Evolutionary conservation across 163 green algal genomes (phyloP).

Genomic region (Scenedesmus sp.): DNA sequence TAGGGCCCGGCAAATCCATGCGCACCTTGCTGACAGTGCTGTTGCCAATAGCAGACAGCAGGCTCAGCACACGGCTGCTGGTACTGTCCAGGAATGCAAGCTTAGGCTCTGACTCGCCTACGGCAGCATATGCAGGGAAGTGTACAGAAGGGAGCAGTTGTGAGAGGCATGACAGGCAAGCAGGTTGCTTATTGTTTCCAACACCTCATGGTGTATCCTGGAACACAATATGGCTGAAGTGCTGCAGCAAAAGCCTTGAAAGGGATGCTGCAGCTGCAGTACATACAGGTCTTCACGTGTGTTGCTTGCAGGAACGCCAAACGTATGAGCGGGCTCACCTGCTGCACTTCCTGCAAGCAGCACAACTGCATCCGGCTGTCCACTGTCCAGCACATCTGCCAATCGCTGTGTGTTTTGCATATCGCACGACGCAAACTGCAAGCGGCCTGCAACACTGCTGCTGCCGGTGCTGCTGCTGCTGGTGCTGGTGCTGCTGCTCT

Average conservation of each 20-base stretch:
- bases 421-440: neutral
- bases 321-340: neutral
- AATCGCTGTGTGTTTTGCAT: neutral
- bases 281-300: neutral
- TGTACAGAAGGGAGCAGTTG: neutral
- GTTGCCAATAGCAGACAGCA: conserved; percentile 16
- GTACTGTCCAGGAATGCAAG: neutral
- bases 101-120: neutral
- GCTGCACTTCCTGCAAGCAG: neutral
- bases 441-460: neutral
- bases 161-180: neutral
- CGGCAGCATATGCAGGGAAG: neutral
- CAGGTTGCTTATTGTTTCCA: no score
- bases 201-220: neutral
- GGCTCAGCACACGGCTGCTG: neutral
- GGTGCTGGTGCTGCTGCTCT: neutral
- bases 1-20: neutral
- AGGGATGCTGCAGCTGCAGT: neutral
- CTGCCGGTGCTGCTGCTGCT: neutral
- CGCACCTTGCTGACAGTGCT: conserved; percentile 25
- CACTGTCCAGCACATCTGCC: neutral
- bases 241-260: neutral
- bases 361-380: conserved; percentile 9
- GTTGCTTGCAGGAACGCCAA: neutral
- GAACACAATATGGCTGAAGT: neutral